Percentiles rank a stretch among this genome's conserved stretches.
phyloP scores from a whole-genome alignment of 768 basidiomycete genomes.

The Tephrocybe sp. region DNA sequence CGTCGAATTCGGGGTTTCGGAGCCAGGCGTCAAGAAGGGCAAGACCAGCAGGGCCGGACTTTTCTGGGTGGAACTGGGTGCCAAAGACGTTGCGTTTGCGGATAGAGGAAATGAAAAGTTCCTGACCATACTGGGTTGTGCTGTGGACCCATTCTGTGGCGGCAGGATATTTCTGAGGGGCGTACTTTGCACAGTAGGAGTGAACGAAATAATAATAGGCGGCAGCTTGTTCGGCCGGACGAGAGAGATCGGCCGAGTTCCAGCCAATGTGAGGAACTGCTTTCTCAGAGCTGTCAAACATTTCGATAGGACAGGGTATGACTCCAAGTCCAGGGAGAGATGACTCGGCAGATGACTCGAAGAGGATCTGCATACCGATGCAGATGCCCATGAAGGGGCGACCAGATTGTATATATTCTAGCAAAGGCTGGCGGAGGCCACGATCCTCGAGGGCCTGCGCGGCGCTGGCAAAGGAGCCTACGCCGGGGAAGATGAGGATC shows the following conservation, averaged over 20 bases:
- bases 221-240: slow-evolving; percentile 50
- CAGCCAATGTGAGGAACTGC: slow-evolving; percentile 98
- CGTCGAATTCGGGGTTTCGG: slow-evolving; percentile 44
- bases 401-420: slow-evolving; percentile 81
- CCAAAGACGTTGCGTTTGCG: slow-evolving; percentile 85
- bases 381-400: slow-evolving; percentile 97
- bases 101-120: slow-evolving; percentile 86
- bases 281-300: slow-evolving; percentile 73
- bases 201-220: slow-evolving; percentile 96
- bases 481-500: slow-evolving; percentile 96
- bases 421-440: slow-evolving; percentile 79
- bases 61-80: slow-evolving; percentile 98
- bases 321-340: slow-evolving; percentile 75
- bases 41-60: slow-evolving; percentile 88
- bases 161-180: slow-evolving; percentile 50
- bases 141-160: slow-evolving; percentile 79
- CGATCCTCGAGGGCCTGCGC: slow-evolving; percentile 71
- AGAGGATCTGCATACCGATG: slow-evolving; percentile 97
- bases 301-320: slow-evolving; percentile 78
- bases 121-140: slow-evolving; percentile 91
- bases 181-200: slow-evolving; percentile 85
- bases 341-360: slow-evolving; percentile 82
- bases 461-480: slow-evolving; percentile 90
- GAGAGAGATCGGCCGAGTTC: slow-evolving; percentile 73
- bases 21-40: slow-evolving; percentile 82